A percentile compares a stretch with the other conserved stretches of the same genome.
Evolutionary conservation across 2,329 filamentous ascomycete genomes (phyloP).

Genomic region (Verticillium alfalfae): DNA sequence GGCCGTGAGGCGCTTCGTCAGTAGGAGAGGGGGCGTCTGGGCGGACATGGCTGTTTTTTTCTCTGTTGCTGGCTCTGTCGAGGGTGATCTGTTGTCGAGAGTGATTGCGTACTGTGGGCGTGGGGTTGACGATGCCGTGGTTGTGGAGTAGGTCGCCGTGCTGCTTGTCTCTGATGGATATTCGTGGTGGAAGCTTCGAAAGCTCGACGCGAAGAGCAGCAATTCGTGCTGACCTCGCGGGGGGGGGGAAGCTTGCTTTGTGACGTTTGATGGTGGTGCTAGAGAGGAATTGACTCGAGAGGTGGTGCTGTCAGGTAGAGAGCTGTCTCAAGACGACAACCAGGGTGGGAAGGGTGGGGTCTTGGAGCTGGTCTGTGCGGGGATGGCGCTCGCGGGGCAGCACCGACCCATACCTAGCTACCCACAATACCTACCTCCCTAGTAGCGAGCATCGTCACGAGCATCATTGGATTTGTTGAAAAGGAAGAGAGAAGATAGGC

Average conservation of each 20-base stretch:
- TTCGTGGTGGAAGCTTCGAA: not conserved
- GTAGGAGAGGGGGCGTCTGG: constrained; percentile 52
- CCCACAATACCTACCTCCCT: too few relatives aligned
- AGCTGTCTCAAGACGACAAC: not conserved
- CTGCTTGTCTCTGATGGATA: too few relatives aligned
- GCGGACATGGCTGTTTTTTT: constrained; percentile 22
- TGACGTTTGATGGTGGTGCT: not conserved
- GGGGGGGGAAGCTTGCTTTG: not conserved
- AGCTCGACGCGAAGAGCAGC: not conserved
- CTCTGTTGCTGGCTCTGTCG: not conserved
- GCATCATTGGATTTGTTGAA: too few relatives aligned
- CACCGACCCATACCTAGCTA: too few relatives aligned
- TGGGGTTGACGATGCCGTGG: not conserved
- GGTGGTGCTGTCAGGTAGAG: not conserved
- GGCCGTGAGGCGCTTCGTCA: constrained; percentile 59
- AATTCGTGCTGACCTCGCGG: not conserved
- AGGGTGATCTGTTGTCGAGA: not conserved
- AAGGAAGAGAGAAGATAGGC: too few relatives aligned
- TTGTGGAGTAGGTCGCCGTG: too few relatives aligned
- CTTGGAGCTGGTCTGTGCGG: not conserved
- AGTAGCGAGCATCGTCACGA: too few relatives aligned
- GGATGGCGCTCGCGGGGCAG: not conserved
- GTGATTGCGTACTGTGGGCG: not conserved
- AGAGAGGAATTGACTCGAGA: not conserved
- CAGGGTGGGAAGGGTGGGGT: not conserved